A percentile compares a stretch with the other conserved stretches of the same genome.
Evolutionary conservation across 208 protist genomes (phyloP).

Genomic region (Herpetomonas tarakana): DNA sequence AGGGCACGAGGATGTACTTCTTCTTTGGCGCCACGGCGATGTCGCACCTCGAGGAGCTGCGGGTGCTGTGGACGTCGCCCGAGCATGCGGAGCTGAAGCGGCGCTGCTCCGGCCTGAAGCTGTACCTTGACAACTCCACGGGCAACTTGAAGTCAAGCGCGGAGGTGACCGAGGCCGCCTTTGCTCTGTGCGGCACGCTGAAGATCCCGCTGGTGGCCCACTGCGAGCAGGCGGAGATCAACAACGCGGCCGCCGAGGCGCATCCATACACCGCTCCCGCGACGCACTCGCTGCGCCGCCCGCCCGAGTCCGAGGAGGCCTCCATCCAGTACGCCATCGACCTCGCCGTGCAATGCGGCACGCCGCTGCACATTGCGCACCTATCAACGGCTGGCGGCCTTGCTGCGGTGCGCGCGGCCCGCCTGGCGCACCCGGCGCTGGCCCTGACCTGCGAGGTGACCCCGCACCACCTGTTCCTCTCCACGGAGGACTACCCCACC

Average conservation of each 20-base stretch:
- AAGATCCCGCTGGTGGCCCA: slow-evolving; percentile 80
- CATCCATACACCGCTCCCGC: slow-evolving; percentile 61
- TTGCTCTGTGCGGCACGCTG: slow-evolving; percentile 68
- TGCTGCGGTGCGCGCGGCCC: slow-evolving; percentile 66
- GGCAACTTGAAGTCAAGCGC: slow-evolving; percentile 76
- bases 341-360: slow-evolving; percentile 49
- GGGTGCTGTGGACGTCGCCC: slow-evolving; percentile 63
- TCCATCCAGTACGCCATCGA: slow-evolving; percentile 68
- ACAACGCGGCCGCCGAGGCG: slow-evolving; percentile 51
- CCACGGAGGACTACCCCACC: slow-evolving; percentile 64
- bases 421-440: slow-evolving; percentile 43
- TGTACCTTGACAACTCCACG: slow-evolving; percentile 88
- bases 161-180: slow-evolving; percentile 55
- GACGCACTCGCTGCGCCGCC: slow-evolving; percentile 78
- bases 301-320: slow-evolving; percentile 59
- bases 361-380: slow-evolving; percentile 89
- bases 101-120: slow-evolving; percentile 79
- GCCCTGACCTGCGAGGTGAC: slow-evolving; percentile 87
- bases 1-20: slow-evolving; percentile 46
- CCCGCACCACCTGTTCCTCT: slow-evolving; percentile 92
- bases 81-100: slow-evolving; percentile 38
- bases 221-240: slow-evolving; percentile 82
- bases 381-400: slow-evolving; percentile 85
- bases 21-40: slow-evolving; percentile 78
- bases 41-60: slow-evolving; percentile 63